phyloP scores from a whole-genome alignment of 306 rosid genomes.

The Cyamopsis tetragonoloba region DNA sequence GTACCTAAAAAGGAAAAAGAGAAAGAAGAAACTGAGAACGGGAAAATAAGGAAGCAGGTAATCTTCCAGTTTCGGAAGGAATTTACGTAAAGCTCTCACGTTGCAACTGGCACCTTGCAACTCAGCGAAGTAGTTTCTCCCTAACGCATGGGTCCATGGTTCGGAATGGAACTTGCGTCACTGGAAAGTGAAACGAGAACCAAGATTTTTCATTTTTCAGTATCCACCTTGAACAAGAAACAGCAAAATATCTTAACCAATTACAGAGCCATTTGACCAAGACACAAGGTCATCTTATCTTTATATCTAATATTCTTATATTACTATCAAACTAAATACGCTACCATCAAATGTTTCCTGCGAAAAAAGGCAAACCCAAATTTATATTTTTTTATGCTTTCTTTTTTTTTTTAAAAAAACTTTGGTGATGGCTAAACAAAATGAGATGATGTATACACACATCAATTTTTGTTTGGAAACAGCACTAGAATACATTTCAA shows the following conservation, averaged over 20 bases:
- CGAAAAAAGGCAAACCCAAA: slow-evolving; percentile 8
- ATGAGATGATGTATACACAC: slow-evolving; percentile 16
- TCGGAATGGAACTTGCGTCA: slow-evolving; percentile 21
- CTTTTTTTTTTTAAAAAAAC: background rate
- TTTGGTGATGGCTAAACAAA: slow-evolving; percentile 21
- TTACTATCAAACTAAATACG: slow-evolving; percentile 16
- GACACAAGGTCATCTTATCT: background rate
- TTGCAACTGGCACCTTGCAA: slow-evolving; percentile 17
- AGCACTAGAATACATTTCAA: slow-evolving; percentile 8
- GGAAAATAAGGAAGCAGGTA: background rate
- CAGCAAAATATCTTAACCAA: slow-evolving; percentile 1
- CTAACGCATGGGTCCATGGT: background rate
- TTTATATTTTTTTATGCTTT: background rate
- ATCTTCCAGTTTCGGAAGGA: background rate
- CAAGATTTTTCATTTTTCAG: slow-evolving; percentile 13
- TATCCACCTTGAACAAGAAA: slow-evolving; percentile 19
- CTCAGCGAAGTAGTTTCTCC: background rate
- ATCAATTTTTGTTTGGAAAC: slow-evolving; percentile 5
- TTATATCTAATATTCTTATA: no score
- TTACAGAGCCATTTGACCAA: slow-evolving; percentile 6
- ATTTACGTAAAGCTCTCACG: slow-evolving; percentile 10
- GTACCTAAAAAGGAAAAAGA: background rate
- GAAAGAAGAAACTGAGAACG: background rate
- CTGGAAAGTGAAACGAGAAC: background rate
- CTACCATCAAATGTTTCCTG: background rate